A percentile compares a stretch with the other conserved stretches of the same genome.
These are phyloP conservation scores for Exutisphaerella laricina DNA, from an alignment of 2,329 filamentous ascomycete genomes.

Conservation along the genomic window DNA sequence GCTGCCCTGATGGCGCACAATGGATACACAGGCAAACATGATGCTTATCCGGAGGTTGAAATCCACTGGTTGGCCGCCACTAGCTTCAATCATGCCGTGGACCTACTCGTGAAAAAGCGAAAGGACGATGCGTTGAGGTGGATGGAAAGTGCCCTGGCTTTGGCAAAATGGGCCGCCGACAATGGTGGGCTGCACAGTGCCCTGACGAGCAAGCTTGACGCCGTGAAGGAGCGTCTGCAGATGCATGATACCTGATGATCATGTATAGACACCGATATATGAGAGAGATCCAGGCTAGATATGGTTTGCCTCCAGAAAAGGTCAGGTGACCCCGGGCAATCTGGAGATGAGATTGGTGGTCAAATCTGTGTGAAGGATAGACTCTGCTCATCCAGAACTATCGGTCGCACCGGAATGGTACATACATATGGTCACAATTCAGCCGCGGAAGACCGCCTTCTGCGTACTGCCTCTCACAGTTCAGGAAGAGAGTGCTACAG, in stretches of 20 bases:
- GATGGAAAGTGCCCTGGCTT: conserved; percentile 56
- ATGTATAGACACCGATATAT: too few relatives aligned
- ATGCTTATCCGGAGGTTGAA: conserved; percentile 59
- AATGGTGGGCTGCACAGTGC: conserved; percentile 34
- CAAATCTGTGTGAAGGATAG: too few relatives aligned
- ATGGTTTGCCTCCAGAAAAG: too few relatives aligned
- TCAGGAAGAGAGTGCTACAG: too few relatives aligned
- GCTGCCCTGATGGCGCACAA: conserved; percentile 49
- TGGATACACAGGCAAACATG: conserved; percentile 18
- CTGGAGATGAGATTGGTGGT: too few relatives aligned
- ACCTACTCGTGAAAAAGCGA: conserved; percentile 58
- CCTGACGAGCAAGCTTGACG: conserved; percentile 35
- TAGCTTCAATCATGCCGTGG: conserved; percentile 65
- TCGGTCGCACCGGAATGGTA: too few relatives aligned
- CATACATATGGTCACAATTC: too few relatives aligned
- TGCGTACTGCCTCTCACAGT: too few relatives aligned
- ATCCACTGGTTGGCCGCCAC: conserved; percentile 69
- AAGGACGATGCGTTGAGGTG: conserved; percentile 51
- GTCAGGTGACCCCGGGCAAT: too few relatives aligned
- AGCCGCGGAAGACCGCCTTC: too few relatives aligned
- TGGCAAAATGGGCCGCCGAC: conserved; percentile 57
- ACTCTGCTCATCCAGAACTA: too few relatives aligned
- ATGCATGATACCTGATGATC: not conserved
- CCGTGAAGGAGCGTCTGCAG: conserved; percentile 15
- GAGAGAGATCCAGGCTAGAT: too few relatives aligned